Evolutionary conservation across 192 early-diverging fungal species (phyloP).

Genomic region (Radiomyces spectabilis): DNA sequence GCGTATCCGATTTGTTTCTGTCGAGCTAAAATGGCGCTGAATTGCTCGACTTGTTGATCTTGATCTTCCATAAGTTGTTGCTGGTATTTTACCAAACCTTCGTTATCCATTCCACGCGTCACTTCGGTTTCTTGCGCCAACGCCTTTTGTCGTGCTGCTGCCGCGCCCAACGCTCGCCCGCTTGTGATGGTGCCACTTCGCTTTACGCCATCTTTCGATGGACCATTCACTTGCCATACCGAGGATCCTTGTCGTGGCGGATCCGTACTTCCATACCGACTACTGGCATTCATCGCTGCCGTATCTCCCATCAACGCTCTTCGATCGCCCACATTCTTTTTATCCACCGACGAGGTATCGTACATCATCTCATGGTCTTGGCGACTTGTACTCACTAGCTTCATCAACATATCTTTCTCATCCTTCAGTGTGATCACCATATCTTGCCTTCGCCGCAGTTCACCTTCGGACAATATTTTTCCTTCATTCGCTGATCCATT

Average conservation of each 20-base stretch:
- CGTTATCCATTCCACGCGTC: constrained; percentile 71
- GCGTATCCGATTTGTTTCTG: constrained; percentile 83
- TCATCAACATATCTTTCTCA: constrained; percentile 56
- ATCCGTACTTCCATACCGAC: background rate
- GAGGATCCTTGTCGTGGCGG: background rate
- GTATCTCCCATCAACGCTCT: constrained; percentile 25
- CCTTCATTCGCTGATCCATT: constrained; percentile 26
- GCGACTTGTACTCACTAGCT: constrained; percentile 45
- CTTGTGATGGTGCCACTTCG: background rate
- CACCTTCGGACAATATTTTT: constrained; percentile 59
- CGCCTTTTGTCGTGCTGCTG: constrained; percentile 1
- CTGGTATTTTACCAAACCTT: constrained; percentile 71
- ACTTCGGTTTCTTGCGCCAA: constrained; percentile 59
- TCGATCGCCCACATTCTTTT: constrained; percentile 33
- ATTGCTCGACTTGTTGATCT: constrained; percentile 68
- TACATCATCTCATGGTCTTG: constrained; percentile 36
- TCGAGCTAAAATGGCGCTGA: constrained; percentile 66
- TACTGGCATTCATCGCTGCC: background rate
- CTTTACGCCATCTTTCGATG: background rate
- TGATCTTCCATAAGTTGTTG: constrained; percentile 73
- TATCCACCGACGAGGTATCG: background rate
- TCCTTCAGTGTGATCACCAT: constrained; percentile 66
- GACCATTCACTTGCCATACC: background rate
- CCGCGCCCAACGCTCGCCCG: constrained; percentile 12
- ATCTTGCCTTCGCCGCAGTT: constrained; percentile 71